These are phyloP conservation scores for Starmerella apicola DNA, from an alignment of 805 yeast species.

Conservation along the genomic window DNA sequence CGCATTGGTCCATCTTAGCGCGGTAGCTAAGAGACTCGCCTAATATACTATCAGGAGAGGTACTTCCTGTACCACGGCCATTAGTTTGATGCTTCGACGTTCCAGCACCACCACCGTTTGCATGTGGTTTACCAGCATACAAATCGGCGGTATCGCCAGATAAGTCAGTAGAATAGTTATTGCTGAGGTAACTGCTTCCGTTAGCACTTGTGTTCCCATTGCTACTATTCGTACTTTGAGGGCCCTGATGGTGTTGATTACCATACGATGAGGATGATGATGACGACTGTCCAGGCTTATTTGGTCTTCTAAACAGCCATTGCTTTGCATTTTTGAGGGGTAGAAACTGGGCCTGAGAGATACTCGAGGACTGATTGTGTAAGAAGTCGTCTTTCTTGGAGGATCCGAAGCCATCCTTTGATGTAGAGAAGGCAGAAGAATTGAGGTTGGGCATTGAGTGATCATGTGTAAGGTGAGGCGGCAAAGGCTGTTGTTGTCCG, in stretches of 20 bases:
- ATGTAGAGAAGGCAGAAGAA: too few relatives aligned
- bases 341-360: constrained; percentile 9
- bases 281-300: constrained; percentile 1
- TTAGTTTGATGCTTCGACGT: background rate
- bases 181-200: constrained; percentile 1
- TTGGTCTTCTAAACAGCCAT: constrained; percentile 16
- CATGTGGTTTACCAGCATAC: background rate
- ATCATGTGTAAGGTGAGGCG: too few relatives aligned
- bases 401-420: too few relatives aligned
- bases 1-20: constrained; percentile 43
- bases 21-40: constrained; percentile 49
- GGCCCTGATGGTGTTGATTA: background rate
- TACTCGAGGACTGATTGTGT: background rate
- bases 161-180: background rate
- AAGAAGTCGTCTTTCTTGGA: background rate
- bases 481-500: too few relatives aligned
- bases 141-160: background rate
- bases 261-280: background rate
- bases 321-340: constrained; percentile 13
- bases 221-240: background rate
- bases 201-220: background rate
- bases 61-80: background rate
- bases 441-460: too few relatives aligned
- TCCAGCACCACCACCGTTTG: background rate
- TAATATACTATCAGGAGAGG: constrained; percentile 3